Evolutionary conservation across 2,329 filamentous ascomycete species (phyloP).

Genomic region (Fusarium siculi): DNA sequence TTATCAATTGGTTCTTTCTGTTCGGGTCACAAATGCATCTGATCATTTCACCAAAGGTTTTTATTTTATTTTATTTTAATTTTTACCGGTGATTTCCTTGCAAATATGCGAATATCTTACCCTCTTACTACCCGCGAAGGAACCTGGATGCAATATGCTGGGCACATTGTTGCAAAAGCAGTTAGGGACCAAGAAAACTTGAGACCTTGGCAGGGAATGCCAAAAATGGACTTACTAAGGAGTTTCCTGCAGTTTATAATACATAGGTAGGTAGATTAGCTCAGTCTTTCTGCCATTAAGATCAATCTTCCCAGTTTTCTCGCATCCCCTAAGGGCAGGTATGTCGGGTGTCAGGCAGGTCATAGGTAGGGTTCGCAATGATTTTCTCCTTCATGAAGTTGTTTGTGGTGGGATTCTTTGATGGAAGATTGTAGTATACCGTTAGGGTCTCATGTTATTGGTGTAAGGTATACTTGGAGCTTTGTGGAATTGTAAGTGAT

Average conservation of each 20-base stretch:
- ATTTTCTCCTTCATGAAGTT: not conserved
- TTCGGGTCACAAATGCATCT: not conserved
- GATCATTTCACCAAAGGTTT: not conserved
- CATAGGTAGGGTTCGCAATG: not conserved
- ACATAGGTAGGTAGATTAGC: not conserved
- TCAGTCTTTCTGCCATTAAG: not conserved
- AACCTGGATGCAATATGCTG: not conserved
- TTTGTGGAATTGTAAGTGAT: not conserved
- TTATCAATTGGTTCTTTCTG: no score
- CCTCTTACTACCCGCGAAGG: not conserved
- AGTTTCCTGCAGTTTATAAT: not conserved
- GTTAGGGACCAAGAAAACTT: not conserved
- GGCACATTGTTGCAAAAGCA: not conserved
- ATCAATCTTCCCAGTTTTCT: not conserved
- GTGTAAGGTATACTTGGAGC: not conserved
- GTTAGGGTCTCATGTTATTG: not conserved
- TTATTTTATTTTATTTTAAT: no score
- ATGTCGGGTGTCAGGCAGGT: not conserved
- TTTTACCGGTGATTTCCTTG: not conserved
- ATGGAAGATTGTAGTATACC: not conserved
- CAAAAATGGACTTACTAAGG: not conserved
- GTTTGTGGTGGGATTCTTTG: not conserved
- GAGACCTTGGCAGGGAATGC: not conserved
- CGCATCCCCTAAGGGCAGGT: not conserved
- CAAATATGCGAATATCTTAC: not conserved